Percentiles rank a stretch among this genome's conserved stretches.
Conservation (phyloP, 2,329 filamentous ascomycete species). For the Fusarium sp. region DNA sequence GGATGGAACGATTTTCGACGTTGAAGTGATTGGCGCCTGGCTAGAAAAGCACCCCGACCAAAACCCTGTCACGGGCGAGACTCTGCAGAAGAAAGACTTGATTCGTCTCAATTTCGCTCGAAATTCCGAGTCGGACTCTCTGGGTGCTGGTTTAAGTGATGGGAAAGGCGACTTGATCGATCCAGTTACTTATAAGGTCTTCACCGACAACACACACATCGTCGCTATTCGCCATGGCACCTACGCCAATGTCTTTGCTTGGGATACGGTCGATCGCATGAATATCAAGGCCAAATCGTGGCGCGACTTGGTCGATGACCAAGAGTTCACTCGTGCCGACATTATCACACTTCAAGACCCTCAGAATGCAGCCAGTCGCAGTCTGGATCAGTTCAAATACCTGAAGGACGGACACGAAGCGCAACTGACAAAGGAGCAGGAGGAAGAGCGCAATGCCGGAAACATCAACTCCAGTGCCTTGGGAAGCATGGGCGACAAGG, state of each 20-base stretch:
- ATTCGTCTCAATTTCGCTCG: constrained; percentile 93
- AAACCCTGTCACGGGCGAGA: constrained; percentile 87
- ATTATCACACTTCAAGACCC: constrained; percentile 98
- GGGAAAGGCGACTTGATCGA: constrained; percentile 87
- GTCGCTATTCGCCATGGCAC: constrained; percentile 84
- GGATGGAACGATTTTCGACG: constrained; percentile 91
- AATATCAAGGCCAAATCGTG: constrained; percentile 98
- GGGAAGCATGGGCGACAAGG: constrained; percentile 83
- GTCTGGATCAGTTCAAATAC: constrained; percentile 90
- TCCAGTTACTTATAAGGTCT: constrained; percentile 96
- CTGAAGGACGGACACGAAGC: constrained; percentile 83
- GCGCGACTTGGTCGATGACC: constrained; percentile 89
- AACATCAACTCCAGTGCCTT: constrained; percentile 84
- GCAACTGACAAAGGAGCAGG: constrained; percentile 76
- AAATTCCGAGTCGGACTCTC: constrained; percentile 78
- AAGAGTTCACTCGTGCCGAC: constrained; percentile 87
- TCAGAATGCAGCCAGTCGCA: constrained; percentile 84
- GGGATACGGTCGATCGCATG: constrained; percentile 93
- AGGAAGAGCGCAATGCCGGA: constrained; percentile 73
- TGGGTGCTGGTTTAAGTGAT: constrained; percentile 63
- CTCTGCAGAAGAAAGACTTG: constrained; percentile 83
- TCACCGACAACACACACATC: constrained; percentile 98
- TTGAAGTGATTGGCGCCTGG: constrained; percentile 95
- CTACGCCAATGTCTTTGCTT: constrained; percentile 95
- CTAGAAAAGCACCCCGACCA: constrained; percentile 88